Base-by-base conservation (phyloP, 2,329 filamentous ascomycete species). In the Chaetomium globosum region DNA sequence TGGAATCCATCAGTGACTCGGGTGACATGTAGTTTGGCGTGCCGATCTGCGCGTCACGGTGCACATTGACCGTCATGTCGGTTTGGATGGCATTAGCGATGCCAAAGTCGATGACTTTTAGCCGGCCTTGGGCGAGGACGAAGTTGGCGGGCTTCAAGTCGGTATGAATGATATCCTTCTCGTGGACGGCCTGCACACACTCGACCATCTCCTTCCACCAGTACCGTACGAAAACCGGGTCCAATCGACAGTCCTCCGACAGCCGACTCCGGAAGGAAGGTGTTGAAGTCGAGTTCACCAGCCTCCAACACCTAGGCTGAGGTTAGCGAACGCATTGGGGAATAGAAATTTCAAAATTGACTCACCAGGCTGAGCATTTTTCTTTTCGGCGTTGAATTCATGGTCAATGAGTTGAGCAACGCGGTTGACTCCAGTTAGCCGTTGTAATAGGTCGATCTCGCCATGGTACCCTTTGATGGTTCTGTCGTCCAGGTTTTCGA, bases 131-230 rank as follows among this genome's bases (percentile, higher is more conserved):
- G 21, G 97, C 93, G 23, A 98, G 84, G 28, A 99, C 89, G 76
- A 99, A 99, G 76, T 99, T 99, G 72, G 93, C 93, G 0, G 95
- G 95, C 77, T 99, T 99, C 46, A 99, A 83, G 75, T 99, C 95
- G 0, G 93, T 97, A 78, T 99, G 95, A 3, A 99, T 95, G 69
- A 99, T 93, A 74, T 97, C 93, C 75, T 89, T 84, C 13, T 90
- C 86, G 75, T 99, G 95, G 0, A 99, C 93, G 0, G 94, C 87
- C 71, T 91, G 87, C 6, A 99, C 87, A 75, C 95, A 98, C 76
- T 97, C 93, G 21, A 99, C 88, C 95, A 99, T 99, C 79, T 99
- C 95, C 77, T 96, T 95, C 95, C 95, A 99, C 81, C 97, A 97
- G 78, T 91, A 96, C n/a, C 95, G 90, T 13, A 95, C 92, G 76